Evolutionary conservation across 805 yeast genomes (phyloP).

Genomic region (Candida mattraensis): DNA sequence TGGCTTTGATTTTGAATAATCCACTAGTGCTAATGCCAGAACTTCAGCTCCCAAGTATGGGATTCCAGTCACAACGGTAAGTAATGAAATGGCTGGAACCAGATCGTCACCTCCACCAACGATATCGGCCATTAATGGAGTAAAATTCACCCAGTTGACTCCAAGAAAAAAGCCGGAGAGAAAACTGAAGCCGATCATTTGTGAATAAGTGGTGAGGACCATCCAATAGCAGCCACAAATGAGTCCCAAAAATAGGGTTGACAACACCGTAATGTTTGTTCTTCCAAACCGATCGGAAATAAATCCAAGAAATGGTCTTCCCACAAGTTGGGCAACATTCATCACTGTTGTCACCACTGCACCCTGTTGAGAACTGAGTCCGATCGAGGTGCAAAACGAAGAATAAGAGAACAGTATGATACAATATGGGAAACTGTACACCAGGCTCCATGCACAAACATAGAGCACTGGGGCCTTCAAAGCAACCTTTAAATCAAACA

Average conservation of each 20-base stretch:
- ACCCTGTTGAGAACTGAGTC: conserved; percentile 45
- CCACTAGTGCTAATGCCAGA: conserved; percentile 30
- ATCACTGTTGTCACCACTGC: conserved; percentile 46
- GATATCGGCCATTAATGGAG: conserved; percentile 36
- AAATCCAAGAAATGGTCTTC: conserved; percentile 50
- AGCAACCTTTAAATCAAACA: conserved; percentile 17
- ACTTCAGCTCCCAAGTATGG: conserved; percentile 35
- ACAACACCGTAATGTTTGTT: conserved; percentile 41
- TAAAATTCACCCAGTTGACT: conserved; percentile 41
- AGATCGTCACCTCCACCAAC: conserved; percentile 33
- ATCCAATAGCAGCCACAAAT: conserved; percentile 51
- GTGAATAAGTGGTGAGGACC: conserved; percentile 41
- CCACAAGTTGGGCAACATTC: conserved; percentile 48
- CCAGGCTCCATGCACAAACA: conserved; percentile 24
- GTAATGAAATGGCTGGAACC: conserved; percentile 29
- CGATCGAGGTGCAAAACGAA: conserved; percentile 49
- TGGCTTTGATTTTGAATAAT: conserved; percentile 38
- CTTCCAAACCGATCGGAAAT: conserved; percentile 49
- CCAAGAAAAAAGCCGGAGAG: conserved; percentile 48
- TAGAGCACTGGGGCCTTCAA: conserved; percentile 26
- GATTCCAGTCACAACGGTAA: conserved; percentile 30
- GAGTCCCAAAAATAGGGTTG: conserved; percentile 37
- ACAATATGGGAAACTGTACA: conserved; percentile 35
- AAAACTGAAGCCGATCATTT: conserved; percentile 43
- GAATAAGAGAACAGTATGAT: conserved; percentile 45